phyloP scores from a whole-genome alignment of 2,329 filamentous ascomycete species.

The Acephala macrosclerotiorum region DNA sequence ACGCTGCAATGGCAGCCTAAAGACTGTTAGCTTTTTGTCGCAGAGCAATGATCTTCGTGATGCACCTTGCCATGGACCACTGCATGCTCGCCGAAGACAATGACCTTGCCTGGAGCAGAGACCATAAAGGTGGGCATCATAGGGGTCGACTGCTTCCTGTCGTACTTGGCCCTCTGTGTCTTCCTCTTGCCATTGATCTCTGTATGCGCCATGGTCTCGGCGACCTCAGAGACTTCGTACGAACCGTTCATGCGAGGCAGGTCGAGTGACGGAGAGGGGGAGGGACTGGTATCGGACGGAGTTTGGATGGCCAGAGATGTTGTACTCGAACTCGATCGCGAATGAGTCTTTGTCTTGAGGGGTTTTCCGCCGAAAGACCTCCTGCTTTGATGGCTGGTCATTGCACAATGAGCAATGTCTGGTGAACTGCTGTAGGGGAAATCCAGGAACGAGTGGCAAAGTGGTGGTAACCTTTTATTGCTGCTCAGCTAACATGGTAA shows the following conservation, averaged over 20 bases:
- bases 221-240: constrained; percentile 24
- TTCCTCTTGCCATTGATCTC: constrained; percentile 36
- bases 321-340: constrained; percentile 36
- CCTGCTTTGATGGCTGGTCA: constrained; percentile 30
- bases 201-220: constrained; percentile 27
- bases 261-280: constrained; percentile 29
- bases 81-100: constrained; percentile 96
- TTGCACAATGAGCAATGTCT: constrained; percentile 27
- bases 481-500: not conserved
- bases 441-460: constrained; percentile 15
- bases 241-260: constrained; percentile 30
- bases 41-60: constrained; percentile 10
- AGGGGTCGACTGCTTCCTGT: constrained; percentile 66
- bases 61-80: constrained; percentile 94
- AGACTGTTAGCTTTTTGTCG: constrained; percentile 20
- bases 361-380: constrained; percentile 29
- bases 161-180: constrained; percentile 24
- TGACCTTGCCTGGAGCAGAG: constrained; percentile 96
- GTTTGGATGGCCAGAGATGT: constrained; percentile 34
- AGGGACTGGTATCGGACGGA: constrained; percentile 34
- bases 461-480: constrained; percentile 5
- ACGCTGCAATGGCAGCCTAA: constrained; percentile 89
- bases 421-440: not conserved
- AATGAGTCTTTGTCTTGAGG: constrained; percentile 31
- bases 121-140: constrained; percentile 96